Percentiles rank a stretch among this genome's conserved stretches.
These are phyloP conservation scores for Pseudogymnoascus sp. DNA, from an alignment of 2,329 filamentous ascomycete species.

Conservation along the genomic window DNA sequence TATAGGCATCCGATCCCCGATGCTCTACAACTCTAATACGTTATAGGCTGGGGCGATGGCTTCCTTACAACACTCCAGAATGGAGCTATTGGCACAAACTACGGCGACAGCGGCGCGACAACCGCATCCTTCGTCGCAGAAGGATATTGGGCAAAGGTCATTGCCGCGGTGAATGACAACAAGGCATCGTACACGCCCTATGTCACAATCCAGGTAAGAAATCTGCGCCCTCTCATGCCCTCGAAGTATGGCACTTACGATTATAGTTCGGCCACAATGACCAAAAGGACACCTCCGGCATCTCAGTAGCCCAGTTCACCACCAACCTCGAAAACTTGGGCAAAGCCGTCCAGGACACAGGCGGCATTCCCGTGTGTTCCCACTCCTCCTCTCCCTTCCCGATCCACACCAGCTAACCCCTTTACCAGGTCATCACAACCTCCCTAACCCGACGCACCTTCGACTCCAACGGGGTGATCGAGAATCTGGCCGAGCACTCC, in stretches of 20 bases:
- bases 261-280: conserved; percentile 40
- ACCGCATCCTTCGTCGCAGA: conserved; percentile 36
- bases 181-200: conserved; percentile 30
- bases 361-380: conserved; percentile 17
- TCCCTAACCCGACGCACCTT: conserved; percentile 37
- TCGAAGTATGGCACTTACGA: background rate
- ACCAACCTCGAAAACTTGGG: conserved; percentile 32
- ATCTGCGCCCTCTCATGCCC: no score
- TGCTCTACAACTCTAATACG: conserved; percentile 15
- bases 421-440: conserved; percentile 32
- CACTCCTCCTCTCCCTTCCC: background rate
- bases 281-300: conserved; percentile 33
- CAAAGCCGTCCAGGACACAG: conserved; percentile 19
- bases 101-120: conserved; percentile 35
- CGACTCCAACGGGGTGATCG: conserved; percentile 30
- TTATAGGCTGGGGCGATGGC: conserved; percentile 36
- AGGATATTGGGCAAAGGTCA: conserved; percentile 35
- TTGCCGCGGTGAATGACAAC: conserved; percentile 27
- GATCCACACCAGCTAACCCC: background rate
- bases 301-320: conserved; percentile 31
- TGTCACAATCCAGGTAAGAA: conserved; percentile 36
- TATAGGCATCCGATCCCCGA: background rate
- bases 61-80: conserved; percentile 36
- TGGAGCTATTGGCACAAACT: conserved; percentile 36
- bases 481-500: conserved; percentile 33